These are phyloP conservation scores for Phellinidium pouzarii DNA, from an alignment of 1,284 basidiomycete genomes.

Conservation along the genomic window DNA sequence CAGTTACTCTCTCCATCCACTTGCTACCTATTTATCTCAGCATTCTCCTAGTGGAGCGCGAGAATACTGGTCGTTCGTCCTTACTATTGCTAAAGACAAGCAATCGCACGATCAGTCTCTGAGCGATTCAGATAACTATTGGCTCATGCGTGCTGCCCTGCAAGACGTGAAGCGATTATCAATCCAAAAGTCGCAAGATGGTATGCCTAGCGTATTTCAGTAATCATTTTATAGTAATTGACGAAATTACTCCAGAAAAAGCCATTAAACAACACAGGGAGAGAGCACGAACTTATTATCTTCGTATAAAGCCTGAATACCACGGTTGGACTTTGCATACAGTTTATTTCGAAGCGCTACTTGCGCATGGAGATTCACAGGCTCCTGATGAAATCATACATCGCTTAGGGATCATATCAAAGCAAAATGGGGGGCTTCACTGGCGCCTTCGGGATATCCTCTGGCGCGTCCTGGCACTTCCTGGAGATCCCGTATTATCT, in stretches of 20 bases:
- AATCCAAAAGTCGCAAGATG: not conserved
- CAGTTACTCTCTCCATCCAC: conserved; percentile 24
- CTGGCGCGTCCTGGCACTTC: conserved; percentile 1
- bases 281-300: conserved; percentile 14
- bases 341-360: conserved; percentile 2
- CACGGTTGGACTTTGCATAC: conserved; percentile 5
- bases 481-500: not conserved
- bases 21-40: conserved; percentile 23
- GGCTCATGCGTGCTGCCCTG: conserved; percentile 35
- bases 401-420: conserved; percentile 3
- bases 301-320: conserved; percentile 1
- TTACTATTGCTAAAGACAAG: conserved; percentile 28
- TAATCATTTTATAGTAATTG: not conserved
- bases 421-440: conserved; percentile 1
- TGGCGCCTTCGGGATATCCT: conserved; percentile 1
- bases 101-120: conserved; percentile 22
- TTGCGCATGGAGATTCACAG: not conserved
- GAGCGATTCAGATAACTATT: conserved; percentile 33
- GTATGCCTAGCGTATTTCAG: not conserved
- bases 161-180: conserved; percentile 18
- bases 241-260: not conserved
- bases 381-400: conserved; percentile 6
- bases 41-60: conserved; percentile 16
- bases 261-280: not conserved
- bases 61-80: conserved; percentile 32